Evolutionary conservation across 768 basidiomycete species (phyloP).

Genomic region (Tephrocybe rancida): DNA sequence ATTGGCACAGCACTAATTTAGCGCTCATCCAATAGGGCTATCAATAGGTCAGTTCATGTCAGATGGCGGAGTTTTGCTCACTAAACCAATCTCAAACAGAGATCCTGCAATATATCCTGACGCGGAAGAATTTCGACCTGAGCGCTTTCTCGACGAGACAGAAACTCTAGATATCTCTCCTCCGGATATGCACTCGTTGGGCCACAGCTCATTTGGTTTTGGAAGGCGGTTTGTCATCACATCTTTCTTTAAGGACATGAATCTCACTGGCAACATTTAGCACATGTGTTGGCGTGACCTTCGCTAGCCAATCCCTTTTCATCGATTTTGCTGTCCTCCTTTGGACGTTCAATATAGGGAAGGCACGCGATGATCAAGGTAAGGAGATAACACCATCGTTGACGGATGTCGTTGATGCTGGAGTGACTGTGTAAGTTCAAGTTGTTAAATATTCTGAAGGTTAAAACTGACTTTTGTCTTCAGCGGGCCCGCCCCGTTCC

Average conservation of each 20-base stretch:
- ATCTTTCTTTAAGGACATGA: background rate
- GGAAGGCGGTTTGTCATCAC: slow-evolving; percentile 2
- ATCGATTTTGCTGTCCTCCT: slow-evolving; percentile 1
- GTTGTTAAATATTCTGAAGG: background rate
- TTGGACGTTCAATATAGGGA: background rate
- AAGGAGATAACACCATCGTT: background rate
- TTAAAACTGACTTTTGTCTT: background rate
- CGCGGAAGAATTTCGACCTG: slow-evolving; percentile 1
- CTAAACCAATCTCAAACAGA: background rate
- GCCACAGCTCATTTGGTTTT: slow-evolving; percentile 1
- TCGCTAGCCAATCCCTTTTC: slow-evolving; percentile 5
- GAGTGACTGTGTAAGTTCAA: slow-evolving; percentile 1
- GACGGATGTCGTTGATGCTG: slow-evolving; percentile 1
- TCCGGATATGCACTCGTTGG: background rate
- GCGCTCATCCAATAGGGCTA: background rate
- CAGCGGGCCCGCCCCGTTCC: slow-evolving; percentile 1
- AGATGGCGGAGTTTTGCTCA: background rate
- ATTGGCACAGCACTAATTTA: background rate
- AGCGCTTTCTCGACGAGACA: background rate
- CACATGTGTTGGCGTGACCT: background rate
- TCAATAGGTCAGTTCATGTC: background rate
- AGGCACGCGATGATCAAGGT: background rate
- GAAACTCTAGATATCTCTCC: background rate
- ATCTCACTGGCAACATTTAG: background rate
- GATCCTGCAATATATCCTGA: background rate